Evolutionary conservation across 805 yeast species (phyloP), one percentile per base, ranked within the genome.

Genomic region (Zygosaccharomyces kombuchaensis): DNA sequence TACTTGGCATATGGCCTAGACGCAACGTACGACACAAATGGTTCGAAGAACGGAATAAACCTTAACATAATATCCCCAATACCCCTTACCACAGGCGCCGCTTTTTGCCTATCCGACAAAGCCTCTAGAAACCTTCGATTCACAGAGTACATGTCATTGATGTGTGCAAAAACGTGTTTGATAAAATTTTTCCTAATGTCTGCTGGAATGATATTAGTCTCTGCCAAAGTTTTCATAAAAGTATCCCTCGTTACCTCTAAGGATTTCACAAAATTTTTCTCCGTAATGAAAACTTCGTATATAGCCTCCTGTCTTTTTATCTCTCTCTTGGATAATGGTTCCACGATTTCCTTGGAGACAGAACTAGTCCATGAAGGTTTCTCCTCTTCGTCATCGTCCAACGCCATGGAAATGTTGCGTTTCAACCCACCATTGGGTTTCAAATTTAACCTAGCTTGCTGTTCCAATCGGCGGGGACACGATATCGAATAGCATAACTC

Each of bases 1-100:
- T 88, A 89, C 65, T 89, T 88, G 5, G 97, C 98, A 70, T 88
- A 89, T 40, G 91, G 87, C 63, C 93, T 91, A 44, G 91, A 89
- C 12, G 96, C 96, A 47, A 96, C 95, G 65, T 93, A 93, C 36
- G 84, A 78, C 34, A 93, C 84, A 67, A 91, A 93, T 3, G 98
- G 96, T 52, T 90, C 96, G 65, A 93, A 90, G 47, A 78, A 78
- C 5, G 93, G 88, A 22, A 89, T 87, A 59, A 75, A 84, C 55
- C 89, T 93, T 46, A 90, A 66, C 49, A 93, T 80, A 1, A 93
- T 77, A 63, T 93, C 99, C 36, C 96, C 97, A 57, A 93, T 75
- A 30, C 84, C 82, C 47, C 81, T 82, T 22, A 90, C 91, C 4
- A 90, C 87, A 0, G 95, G 93, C 34, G 85, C 80, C 53, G 80